These are phyloP conservation scores for Talaromyces sp. DNA, from an alignment of 2,329 filamentous ascomycete genomes.

Conservation along the genomic window DNA sequence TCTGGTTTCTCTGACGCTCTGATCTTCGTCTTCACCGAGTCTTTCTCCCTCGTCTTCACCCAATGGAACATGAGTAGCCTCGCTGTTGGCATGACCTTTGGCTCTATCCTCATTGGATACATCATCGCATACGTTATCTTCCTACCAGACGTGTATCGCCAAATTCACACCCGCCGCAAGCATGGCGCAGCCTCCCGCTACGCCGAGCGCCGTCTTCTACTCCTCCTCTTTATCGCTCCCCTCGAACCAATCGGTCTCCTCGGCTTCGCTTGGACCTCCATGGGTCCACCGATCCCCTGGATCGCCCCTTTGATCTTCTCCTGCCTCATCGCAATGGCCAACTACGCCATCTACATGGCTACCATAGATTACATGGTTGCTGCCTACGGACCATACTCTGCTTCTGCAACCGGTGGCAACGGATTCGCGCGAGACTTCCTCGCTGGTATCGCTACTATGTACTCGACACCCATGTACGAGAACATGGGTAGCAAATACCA, in stretches of 20 bases:
- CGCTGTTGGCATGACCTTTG: constrained; percentile 62
- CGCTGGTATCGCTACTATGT: constrained; percentile 71
- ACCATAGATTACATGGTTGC: constrained; percentile 79
- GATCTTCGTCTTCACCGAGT: constrained; percentile 78
- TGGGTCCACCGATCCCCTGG: constrained; percentile 67
- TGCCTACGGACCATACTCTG: constrained; percentile 72
- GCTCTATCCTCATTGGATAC: constrained; percentile 69
- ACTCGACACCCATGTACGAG: constrained; percentile 65
- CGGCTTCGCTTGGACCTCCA: constrained; percentile 69
- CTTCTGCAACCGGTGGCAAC: constrained; percentile 75
- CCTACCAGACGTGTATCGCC: constrained; percentile 54
- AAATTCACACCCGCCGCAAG: constrained; percentile 41
- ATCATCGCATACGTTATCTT: constrained; percentile 63
- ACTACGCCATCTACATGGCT: constrained; percentile 74
- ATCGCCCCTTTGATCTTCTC: constrained; percentile 68
- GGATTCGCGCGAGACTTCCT: constrained; percentile 74
- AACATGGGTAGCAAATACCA: constrained; percentile 49
- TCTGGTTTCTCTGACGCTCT: constrained; percentile 74
- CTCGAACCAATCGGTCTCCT: constrained; percentile 61
- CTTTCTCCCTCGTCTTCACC: constrained; percentile 67
- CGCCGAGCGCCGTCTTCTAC: constrained; percentile 67
- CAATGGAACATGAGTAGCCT: constrained; percentile 66
- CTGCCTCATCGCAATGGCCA: constrained; percentile 70
- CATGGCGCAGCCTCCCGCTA: constrained; percentile 52
- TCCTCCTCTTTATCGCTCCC: constrained; percentile 63